Base-by-base conservation (phyloP, 371 early-diverging fungal species). In the Mortierella sp. region DNA sequence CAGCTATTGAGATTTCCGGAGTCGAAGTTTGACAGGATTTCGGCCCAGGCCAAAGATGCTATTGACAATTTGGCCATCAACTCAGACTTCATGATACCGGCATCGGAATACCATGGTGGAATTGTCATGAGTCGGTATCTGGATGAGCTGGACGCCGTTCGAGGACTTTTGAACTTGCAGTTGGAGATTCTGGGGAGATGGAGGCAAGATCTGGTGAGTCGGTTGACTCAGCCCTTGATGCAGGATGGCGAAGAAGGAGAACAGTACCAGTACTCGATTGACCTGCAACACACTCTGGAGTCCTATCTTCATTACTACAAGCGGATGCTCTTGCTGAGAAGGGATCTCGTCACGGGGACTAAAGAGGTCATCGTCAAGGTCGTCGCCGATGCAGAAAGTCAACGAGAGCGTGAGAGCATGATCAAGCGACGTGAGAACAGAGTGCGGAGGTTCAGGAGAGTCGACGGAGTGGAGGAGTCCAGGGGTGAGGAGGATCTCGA, bases 241-340 rank as follows among this genome's bases (percentile, higher is more conserved):
- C 76, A 75, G 41, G 80, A 80, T 45, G 80, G 80, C 29, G 80
- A 80, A 16, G 80, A 80, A 37, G 80, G 80, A 39, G 80, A 80
- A 44, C 80, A 80, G 47, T 80, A 80, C 58, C 80, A 80, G 44
- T 76, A 76, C 63, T 80, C 80, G 4, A 80, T 80, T 29, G 80
- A 80, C 37, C 66, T 80, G 1, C 80, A 80, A 61, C 80, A 80
- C 45, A 80, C 80, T 1, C 64, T 80, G 19, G 80, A 80, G 40
- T 75, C 80, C 0, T 80, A 80, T 29, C 52, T 80, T 45, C 73
- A 76, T 44, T 76, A 48, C 29, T 80, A 80, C 50, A 76, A 58
- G 4, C 67, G 72, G 7, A 72, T 80, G 73, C 43, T 80, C 7
- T 34, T 72, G 26, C 61, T 80, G 50, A 47, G 80, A 14, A 75